These are phyloP conservation scores for Xylaria multiplex DNA, from an alignment of 2,329 filamentous ascomycete species.

Conservation along the genomic window DNA sequence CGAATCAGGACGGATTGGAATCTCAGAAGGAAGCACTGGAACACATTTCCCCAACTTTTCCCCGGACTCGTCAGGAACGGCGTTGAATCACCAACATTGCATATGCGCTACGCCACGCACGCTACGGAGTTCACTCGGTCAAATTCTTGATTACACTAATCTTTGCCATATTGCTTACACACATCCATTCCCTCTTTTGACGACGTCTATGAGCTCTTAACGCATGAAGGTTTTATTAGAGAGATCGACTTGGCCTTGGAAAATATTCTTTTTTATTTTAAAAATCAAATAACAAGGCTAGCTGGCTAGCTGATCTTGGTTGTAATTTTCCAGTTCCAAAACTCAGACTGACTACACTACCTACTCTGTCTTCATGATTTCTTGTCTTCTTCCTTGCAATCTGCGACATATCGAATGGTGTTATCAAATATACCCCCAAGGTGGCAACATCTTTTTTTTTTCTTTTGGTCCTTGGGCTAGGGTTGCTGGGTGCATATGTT, in stretches of 20 bases:
- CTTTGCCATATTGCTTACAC: conserved; percentile 37
- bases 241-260: conserved; percentile 14
- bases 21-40: conserved; percentile 21
- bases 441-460: conserved; percentile 33
- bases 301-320: conserved; percentile 34
- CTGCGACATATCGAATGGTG: conserved; percentile 18
- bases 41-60: conserved; percentile 36
- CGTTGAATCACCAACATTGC: conserved; percentile 31
- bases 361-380: conserved; percentile 15
- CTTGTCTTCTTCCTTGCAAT: conserved; percentile 5
- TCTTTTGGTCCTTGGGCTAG: conserved; percentile 24
- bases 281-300: conserved; percentile 23
- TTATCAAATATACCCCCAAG: conserved; percentile 33
- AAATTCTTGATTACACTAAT: conserved; percentile 36
- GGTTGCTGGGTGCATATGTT: conserved; percentile 21
- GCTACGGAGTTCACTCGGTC: conserved; percentile 36
- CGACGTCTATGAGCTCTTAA: conserved; percentile 21
- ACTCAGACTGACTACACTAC: conserved; percentile 11
- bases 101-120: conserved; percentile 35
- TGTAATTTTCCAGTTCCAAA: conserved; percentile 15
- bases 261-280: neutral
- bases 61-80: conserved; percentile 36
- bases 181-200: conserved; percentile 20
- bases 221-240: conserved; percentile 24
- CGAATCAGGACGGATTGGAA: conserved; percentile 26